Base-by-base conservation (phyloP, 345 rosid species). In the Erysimum cheiranthoides region DNA sequence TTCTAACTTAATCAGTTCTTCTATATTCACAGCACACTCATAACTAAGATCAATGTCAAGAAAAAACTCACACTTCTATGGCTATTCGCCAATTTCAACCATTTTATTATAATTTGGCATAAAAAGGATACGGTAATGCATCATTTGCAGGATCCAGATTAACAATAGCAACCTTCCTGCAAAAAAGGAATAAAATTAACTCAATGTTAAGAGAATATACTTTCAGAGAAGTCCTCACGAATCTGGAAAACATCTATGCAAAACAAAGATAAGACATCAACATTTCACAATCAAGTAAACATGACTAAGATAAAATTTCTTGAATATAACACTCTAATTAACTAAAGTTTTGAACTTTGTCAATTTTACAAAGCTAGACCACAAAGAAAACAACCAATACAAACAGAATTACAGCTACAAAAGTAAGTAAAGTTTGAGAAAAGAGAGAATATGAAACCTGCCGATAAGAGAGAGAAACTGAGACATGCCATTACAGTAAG, bases 401-500 rank as follows among this genome's bases (percentile, higher is more conserved):
- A 36, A 5, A 66, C 42, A 49, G 32, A 21, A 38, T n/a, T 39
- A 17, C 8, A 64, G 5, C 56, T 42, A 50, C 40, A 62, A 35
- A 46, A 38, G 60, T 1, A 53, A 67, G 66, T 10, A 58, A 51
- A 35, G 65, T 43, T 0, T n/a, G 54, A 60, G 47, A 49, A 18
- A 42, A 59, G 21, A 45, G 68, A 32, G 11, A 35, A 10, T 49
- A 46, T 34, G 13, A 18, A 25, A 93, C 99, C 99, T 87, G 77
- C 96, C 97, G 12, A 93, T 85, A 56, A 96, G 96, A 50, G 77
- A 61, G 68, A 91, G 94, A 86, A 89, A 96, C 81, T 96, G 96
- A 76, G 97, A 90, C 99, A 93, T 90, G 78, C 97, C 99, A 79
- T 93, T 93, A 83, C 99, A 96, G 78, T 87, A 96, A 52, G 97